Base-by-base conservation (phyloP, 2,329 filamentous ascomycete genomes). In the Hymenoscyphus fraxineus region DNA sequence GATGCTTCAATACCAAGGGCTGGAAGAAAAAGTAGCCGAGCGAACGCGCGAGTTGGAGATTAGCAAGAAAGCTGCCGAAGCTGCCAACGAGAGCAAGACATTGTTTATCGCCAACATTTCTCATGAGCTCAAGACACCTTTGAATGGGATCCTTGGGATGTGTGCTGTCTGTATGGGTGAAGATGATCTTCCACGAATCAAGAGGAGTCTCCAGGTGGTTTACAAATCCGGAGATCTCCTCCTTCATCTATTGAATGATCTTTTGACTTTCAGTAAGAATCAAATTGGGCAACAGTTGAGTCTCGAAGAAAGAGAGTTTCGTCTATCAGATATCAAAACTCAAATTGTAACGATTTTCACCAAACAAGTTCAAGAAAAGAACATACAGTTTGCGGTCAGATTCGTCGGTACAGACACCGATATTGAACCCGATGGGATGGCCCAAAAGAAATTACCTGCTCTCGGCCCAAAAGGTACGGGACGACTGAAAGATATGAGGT, bases 51-150 rank as follows among this genome's bases (percentile, higher is more conserved):
- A 97, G 76, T 81, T 97, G 0, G 92, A 96, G 73, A 86, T 92
- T 66, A 96, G 90, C 79, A 97, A 97, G 76, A 92, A 92, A 78
- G 92, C 92, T 1, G 93, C 93, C 1, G 93, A 97, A 76, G 90
- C 91, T n/a, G 93, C 93, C 3, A 97, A 97, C 72, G 91, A 97
- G 78, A 96, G 92, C 81, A 99, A 99, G 79, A 98, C 95, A 0
- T 82, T 98, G 9, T 98, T 98, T 79, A 96, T 99, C 68, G 95
- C 95, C 19, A 98, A 98, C 72, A 97, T 98, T 60, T 89, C 87
- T 0, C 86, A 88, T 71, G 86, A 98, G 76, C 82, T 99, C 41
- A 96, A 97, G 75, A 99, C 95, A 1, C 95, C 95, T 0, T 82
- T 98, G 64, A 98, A 98, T 73, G 95, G 94, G 13, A 97, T 98